These are phyloP conservation scores for Nasturtium officinale DNA, from an alignment of 345 rosid genomes.

Conservation along the genomic window DNA sequence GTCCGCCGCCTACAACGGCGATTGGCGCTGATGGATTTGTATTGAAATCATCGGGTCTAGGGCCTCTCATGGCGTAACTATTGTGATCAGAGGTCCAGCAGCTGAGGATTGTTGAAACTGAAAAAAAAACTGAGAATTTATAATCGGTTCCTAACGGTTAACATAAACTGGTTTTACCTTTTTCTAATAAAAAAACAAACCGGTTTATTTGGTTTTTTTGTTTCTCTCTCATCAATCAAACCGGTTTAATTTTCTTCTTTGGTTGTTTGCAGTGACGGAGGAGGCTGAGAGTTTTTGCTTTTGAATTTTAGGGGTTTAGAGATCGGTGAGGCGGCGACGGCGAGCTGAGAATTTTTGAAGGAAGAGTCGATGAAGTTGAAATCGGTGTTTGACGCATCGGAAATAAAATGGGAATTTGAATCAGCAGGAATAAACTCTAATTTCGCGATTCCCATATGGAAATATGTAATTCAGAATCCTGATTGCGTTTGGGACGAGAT, in stretches of 20 bases:
- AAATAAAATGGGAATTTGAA: constrained; percentile 59
- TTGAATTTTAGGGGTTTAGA: constrained; percentile 27
- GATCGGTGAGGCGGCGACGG: constrained; percentile 8
- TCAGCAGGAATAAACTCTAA: constrained; percentile 60
- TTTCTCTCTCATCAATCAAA: neutral
- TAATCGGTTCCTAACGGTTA: constrained; percentile 15
- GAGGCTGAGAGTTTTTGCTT: constrained; percentile 5
- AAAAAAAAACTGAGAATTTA: neutral
- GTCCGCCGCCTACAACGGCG: constrained; percentile 38
- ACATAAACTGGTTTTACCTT: neutral
- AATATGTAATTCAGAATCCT: constrained; percentile 80
- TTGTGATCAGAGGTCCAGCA: constrained; percentile 8
- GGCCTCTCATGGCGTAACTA: constrained; percentile 46
- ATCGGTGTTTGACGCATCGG: constrained; percentile 75
- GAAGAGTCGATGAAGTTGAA: constrained; percentile 40
- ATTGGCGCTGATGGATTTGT: constrained; percentile 44
- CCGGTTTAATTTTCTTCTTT: neutral
- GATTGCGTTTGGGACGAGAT: constrained; percentile 74
- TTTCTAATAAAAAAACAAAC: neutral
- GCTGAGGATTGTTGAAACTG: neutral
- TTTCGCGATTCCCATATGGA: constrained; percentile 76
- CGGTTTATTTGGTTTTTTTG: neutral
- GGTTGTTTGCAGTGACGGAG: neutral
- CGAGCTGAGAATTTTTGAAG: neutral
- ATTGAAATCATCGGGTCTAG: constrained; percentile 47